Conservation (phyloP, 768 basidiomycete species). For the Mycena vulgaris region DNA sequence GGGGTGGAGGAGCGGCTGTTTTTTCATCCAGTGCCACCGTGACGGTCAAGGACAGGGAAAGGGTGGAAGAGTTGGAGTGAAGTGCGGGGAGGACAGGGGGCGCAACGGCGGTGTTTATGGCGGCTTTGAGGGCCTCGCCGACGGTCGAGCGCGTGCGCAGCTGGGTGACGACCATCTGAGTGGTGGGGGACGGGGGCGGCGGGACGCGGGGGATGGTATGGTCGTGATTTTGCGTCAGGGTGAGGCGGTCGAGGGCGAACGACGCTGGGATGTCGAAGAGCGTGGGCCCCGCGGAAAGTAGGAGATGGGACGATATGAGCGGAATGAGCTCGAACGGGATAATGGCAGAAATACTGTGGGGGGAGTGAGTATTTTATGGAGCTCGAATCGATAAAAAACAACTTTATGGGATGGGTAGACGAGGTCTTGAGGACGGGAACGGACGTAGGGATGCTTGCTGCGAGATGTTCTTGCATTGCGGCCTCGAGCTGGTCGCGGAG, state of each 20-base stretch:
- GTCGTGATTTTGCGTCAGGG: slow-evolving; percentile 34
- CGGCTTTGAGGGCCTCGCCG: slow-evolving; percentile 54
- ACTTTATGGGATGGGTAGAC: slow-evolving; percentile 89
- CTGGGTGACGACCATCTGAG: slow-evolving; percentile 34
- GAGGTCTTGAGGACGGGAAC: slow-evolving; percentile 77
- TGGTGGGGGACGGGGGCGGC: slow-evolving; percentile 38
- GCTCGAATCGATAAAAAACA: slow-evolving; percentile 35
- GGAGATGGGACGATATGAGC: slow-evolving; percentile 64
- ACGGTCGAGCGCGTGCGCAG: slow-evolving; percentile 46
- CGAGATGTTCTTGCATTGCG: slow-evolving; percentile 64
- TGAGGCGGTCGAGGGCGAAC: slow-evolving; percentile 62
- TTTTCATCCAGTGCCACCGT: slow-evolving; percentile 32
- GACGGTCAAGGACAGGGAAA: slow-evolving; percentile 17
- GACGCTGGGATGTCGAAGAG: slow-evolving; percentile 62
- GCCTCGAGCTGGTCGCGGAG: slow-evolving; percentile 63
- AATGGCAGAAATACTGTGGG: slow-evolving; percentile 71
- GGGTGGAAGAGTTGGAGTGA: slow-evolving; percentile 27
- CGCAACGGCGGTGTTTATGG: slow-evolving; percentile 52
- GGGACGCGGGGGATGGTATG: slow-evolving; percentile 37
- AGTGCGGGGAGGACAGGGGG: slow-evolving; percentile 27
- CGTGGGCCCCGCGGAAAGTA: slow-evolving; percentile 54
- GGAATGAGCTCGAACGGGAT: slow-evolving; percentile 73
- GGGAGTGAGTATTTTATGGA: background rate
- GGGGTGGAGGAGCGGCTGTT: slow-evolving; percentile 23
- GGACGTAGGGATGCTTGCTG: slow-evolving; percentile 8